Base-by-base conservation (phyloP, 163 green algal genomes). In the Scenedesmus sp. region DNA sequence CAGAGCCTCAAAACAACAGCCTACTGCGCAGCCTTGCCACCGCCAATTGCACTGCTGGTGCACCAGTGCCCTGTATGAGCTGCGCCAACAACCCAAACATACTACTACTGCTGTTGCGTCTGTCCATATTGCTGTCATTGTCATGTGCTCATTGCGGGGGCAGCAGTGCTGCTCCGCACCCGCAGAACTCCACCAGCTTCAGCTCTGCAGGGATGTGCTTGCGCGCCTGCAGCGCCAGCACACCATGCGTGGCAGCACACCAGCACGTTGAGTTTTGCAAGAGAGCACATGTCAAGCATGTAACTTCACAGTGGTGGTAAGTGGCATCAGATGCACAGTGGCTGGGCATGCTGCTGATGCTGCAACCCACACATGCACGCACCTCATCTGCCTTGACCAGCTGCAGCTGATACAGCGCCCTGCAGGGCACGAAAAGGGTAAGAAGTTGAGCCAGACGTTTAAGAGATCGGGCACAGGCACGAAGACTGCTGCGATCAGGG, bases 381-480 rank as follows among this genome's bases (percentile, higher is more conserved):
- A 98, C 97, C 94, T 98, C 97, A 54, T 97, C 94, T 2, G 94
- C 94, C 54, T 96, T 97, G 0, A 99, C 97, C 1, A 99, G 93
- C 55, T 98, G 95, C 10, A 99, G 93, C 93, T 99, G 97, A 90
- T 99, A 99, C 6, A 99, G 85, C 2, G 97, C 97, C 93, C 96
- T 96, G 93, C 82, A 74, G 1, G 7, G 0, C 56, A 2, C 6
- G 5, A 62, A 73, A 26, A n/a, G 12, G 52, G 46, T 60, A 16
- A 10, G 13, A 62, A 4, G 0, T 26, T 62, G 66, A 13, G 2
- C 34, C 66, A 16, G 23, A 60, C 1, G 13, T 20, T 52, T 66
- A 15, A 84, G n/a, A 86, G 73, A 16, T 23, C 54, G 55, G 16
- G 55, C 12, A 26, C 15, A 84, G 4, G 10, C 34, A 64, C 26